A percentile compares a stretch with the other conserved stretches of the same genome.
Evolutionary conservation across 2,329 filamentous ascomycete species (phyloP).

Genomic region (Fonsecaea monophora): DNA sequence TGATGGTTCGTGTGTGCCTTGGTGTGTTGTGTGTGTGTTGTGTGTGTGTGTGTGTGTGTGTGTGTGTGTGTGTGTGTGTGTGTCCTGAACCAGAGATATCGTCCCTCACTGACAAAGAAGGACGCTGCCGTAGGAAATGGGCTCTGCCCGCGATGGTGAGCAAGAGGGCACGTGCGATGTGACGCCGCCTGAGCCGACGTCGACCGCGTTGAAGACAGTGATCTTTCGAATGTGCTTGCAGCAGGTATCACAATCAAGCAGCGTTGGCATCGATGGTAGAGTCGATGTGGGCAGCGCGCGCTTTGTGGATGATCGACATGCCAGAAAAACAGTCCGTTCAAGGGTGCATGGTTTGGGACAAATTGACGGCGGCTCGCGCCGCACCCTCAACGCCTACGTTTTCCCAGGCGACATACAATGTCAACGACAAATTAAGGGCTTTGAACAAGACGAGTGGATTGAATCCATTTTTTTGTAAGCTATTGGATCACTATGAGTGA

Average conservation of each 20-base stretch:
- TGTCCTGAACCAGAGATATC: neutral
- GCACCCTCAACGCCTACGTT: too few species aligned
- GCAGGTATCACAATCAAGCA: neutral
- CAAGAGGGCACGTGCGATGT: neutral
- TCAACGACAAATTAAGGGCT: neutral
- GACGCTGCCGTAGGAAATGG: neutral
- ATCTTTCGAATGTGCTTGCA: neutral
- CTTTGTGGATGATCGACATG: neutral
- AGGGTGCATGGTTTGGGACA: neutral
- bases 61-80: too few species aligned
- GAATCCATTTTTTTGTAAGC: conserved; percentile 7
- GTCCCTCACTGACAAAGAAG: neutral
- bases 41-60: too few species aligned
- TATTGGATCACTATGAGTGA: conserved; percentile 8
- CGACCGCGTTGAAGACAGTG: neutral
- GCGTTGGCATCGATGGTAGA: neutral
- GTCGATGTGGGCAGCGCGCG: too few species aligned
- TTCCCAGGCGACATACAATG: neutral
- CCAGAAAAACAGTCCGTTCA: neutral
- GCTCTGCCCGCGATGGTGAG: neutral
- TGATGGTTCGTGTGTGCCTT: too few species aligned
- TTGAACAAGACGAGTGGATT: conserved; percentile 3
- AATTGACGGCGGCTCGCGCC: conserved; percentile 2
- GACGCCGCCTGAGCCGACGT: neutral
- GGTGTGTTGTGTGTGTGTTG: too few species aligned